Conservation (phyloP, 2,329 filamentous ascomycete genomes). For the Fusarium albosuccineum region DNA sequence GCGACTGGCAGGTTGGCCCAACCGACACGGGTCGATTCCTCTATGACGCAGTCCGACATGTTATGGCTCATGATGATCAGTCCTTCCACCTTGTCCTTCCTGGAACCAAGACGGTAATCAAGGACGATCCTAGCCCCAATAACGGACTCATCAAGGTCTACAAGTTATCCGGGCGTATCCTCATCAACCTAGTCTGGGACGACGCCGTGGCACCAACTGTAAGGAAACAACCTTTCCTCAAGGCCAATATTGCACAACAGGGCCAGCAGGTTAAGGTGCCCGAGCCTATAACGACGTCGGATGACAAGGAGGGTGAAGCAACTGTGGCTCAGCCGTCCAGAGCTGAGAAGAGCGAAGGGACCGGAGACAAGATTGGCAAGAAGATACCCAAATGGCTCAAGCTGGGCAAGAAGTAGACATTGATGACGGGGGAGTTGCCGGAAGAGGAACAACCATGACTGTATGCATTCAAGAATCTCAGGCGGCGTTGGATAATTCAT, state of each 20-base stretch:
- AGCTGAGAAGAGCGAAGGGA: conserved; percentile 53
- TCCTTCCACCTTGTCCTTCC: conserved; percentile 80
- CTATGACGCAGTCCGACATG: conserved; percentile 78
- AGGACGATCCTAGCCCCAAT: conserved; percentile 59
- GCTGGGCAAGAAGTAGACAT: conserved; percentile 73
- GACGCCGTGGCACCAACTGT: conserved; percentile 69
- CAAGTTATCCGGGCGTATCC: conserved; percentile 76
- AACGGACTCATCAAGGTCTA: conserved; percentile 79
- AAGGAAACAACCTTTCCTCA: conserved; percentile 71
- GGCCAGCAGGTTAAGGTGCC: conserved; percentile 77
- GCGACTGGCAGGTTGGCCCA: conserved; percentile 78
- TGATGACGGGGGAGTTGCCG: not conserved
- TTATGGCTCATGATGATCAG: conserved; percentile 74
- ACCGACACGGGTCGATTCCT: conserved; percentile 77
- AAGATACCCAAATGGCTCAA: conserved; percentile 83
- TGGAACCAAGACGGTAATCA: conserved; percentile 64
- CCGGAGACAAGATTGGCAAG: conserved; percentile 73
- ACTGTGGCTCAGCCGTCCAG: conserved; percentile 44
- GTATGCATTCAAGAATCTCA: conserved; percentile 20
- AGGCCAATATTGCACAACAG: conserved; percentile 66
- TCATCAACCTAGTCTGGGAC: conserved; percentile 84
- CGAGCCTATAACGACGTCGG: conserved; percentile 61
- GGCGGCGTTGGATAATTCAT: conserved; percentile 29
- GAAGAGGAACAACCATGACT: not conserved
- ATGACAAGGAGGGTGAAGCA: conserved; percentile 52